Evolutionary conservation across 805 yeast species (phyloP).

Genomic region (Ogataea ramenticola): DNA sequence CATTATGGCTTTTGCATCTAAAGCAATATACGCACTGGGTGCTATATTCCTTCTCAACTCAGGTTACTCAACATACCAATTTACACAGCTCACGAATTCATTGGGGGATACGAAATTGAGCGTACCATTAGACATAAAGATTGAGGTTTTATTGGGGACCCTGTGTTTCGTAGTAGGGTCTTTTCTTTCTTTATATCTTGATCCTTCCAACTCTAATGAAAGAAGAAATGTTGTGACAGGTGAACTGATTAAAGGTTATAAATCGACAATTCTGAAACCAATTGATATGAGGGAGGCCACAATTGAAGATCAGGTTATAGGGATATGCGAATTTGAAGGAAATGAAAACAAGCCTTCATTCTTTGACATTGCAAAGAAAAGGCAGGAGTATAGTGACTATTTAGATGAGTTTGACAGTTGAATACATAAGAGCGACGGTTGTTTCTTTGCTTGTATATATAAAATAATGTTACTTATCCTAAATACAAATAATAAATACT

Average conservation of each 20-base stretch:
- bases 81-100: conserved; percentile 31
- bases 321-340: conserved; percentile 33
- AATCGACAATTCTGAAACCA: conserved; percentile 32
- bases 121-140: conserved; percentile 38
- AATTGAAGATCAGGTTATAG: conserved; percentile 38
- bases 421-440: no score
- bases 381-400: conserved; percentile 38
- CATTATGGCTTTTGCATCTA: conserved; percentile 3
- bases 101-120: conserved; percentile 3
- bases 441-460: no score
- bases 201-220: conserved; percentile 9
- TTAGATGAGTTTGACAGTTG: conserved; percentile 5
- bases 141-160: conserved; percentile 46
- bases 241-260: conserved; percentile 21
- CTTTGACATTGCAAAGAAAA: conserved; percentile 37
- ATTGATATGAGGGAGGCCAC: conserved; percentile 44
- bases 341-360: conserved; percentile 46
- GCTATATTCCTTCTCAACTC: conserved; percentile 33
- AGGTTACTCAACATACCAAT: conserved; percentile 48
- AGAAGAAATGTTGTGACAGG: conserved; percentile 19
- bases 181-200: conserved; percentile 21
- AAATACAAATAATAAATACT: no score
- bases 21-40: conserved; percentile 6
- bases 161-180: conserved; percentile 34
- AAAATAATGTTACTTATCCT: no score